Conservation (phyloP, 331 rosid genomes). For the Stylosanthes scabra region DNA sequence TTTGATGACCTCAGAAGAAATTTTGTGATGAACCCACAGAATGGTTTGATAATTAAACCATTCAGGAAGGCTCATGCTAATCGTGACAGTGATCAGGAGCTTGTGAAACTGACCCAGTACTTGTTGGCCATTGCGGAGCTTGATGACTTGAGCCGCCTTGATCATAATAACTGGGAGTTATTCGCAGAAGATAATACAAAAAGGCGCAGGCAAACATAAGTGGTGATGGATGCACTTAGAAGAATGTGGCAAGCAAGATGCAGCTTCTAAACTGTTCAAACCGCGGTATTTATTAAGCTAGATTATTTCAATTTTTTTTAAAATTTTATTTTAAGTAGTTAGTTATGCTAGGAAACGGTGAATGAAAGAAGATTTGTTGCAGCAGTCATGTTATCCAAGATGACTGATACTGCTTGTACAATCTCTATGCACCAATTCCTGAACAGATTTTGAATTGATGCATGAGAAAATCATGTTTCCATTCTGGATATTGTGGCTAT, state of each 20-base stretch:
- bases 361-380: constrained; percentile 28
- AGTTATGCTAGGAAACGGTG: constrained; percentile 3
- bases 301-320: constrained; percentile 32
- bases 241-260: constrained; percentile 38
- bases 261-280: constrained; percentile 21
- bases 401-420: constrained; percentile 16
- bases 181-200: constrained; percentile 70
- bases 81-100: constrained; percentile 89
- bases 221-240: constrained; percentile 19
- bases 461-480: constrained; percentile 25
- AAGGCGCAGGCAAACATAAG: constrained; percentile 79
- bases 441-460: constrained; percentile 29
- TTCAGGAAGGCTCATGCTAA: constrained; percentile 97
- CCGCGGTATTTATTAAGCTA: constrained; percentile 13
- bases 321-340: constrained; percentile 18
- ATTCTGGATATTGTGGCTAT: constrained; percentile 10
- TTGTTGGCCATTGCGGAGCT: constrained; percentile 93
- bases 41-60: constrained; percentile 90
- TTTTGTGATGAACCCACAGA: constrained; percentile 96
- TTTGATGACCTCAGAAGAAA: constrained; percentile 89
- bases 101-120: constrained; percentile 86
- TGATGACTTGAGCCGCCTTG: constrained; percentile 76
- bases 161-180: constrained; percentile 72
- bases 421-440: constrained; percentile 20
- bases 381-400: constrained; percentile 29